A percentile compares a stretch with the other conserved stretches of the same genome.
phyloP scores from a whole-genome alignment of 345 rosid genomes.

The Brassica carinata region DNA sequence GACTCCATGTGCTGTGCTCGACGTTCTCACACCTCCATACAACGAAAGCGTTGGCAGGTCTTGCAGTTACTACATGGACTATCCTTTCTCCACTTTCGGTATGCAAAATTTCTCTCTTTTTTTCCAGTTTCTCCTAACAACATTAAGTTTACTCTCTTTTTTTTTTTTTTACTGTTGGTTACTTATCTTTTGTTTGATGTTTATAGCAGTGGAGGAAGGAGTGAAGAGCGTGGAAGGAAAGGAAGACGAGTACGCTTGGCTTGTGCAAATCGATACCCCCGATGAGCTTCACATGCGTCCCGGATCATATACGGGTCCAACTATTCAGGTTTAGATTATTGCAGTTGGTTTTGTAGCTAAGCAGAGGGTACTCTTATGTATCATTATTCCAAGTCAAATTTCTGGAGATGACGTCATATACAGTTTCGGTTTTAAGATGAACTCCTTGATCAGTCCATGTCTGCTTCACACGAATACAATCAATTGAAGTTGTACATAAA shows the following conservation, averaged over 20 bases:
- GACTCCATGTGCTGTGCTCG: conserved; percentile 89
- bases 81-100: conserved; percentile 70
- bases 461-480: neutral
- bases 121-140: neutral
- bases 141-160: neutral
- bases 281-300: conserved; percentile 79
- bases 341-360: conserved; percentile 13
- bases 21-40: conserved; percentile 91
- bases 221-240: conserved; percentile 47
- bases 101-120: conserved; percentile 28
- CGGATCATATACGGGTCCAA: conserved; percentile 69
- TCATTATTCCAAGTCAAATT: conserved; percentile 30
- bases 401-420: conserved; percentile 7
- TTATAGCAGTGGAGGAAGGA: conserved; percentile 47
- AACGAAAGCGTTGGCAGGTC: conserved; percentile 69
- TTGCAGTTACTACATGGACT: conserved; percentile 84
- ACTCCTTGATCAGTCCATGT: conserved; percentile 7
- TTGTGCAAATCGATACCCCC: conserved; percentile 73
- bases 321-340: conserved; percentile 47
- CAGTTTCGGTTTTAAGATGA: neutral
- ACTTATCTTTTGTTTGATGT: neutral
- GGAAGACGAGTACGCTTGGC: conserved; percentile 81
- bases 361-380: conserved; percentile 26
- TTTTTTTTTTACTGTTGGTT: neutral
- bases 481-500: neutral